phyloP scores from a whole-genome alignment of 73 alveolate genomes.

The Tetrahymena elliotti region DNA sequence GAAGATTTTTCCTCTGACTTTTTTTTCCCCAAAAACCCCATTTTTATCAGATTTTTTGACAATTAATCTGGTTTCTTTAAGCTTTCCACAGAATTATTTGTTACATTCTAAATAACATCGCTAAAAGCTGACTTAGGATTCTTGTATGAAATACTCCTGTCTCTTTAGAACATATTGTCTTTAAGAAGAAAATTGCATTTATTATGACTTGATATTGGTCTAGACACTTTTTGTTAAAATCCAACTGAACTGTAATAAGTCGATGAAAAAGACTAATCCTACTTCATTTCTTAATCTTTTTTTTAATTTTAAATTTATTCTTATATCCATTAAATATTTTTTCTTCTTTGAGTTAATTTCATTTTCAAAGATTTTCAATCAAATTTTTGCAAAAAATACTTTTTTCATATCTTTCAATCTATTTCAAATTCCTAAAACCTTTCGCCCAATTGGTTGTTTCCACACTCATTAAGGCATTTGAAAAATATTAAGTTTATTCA shows the following conservation, averaged over 20 bases:
- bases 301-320: too few relatives aligned
- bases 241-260: background rate
- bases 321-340: too few relatives aligned
- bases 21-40: background rate
- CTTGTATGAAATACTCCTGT: background rate
- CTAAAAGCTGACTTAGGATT: background rate
- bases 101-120: background rate
- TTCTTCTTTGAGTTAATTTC: background rate
- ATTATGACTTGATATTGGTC: background rate
- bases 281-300: background rate
- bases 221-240: background rate
- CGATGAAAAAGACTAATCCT: background rate
- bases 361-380: too few relatives aligned
- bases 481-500: too few relatives aligned
- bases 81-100: background rate
- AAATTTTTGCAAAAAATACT: too few relatives aligned
- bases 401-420: too few relatives aligned
- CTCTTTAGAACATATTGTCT: background rate
- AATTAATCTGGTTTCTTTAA: background rate
- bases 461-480: too few relatives aligned
- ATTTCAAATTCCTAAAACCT: too few relatives aligned
- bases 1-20: background rate
- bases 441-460: too few relatives aligned
- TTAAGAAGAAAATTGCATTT: background rate
- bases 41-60: background rate